A percentile compares a stretch with the other conserved stretches of the same genome.
phyloP scores from a whole-genome alignment of 169 alveolate genomes.

The Plasmodium gonderi region DNA sequence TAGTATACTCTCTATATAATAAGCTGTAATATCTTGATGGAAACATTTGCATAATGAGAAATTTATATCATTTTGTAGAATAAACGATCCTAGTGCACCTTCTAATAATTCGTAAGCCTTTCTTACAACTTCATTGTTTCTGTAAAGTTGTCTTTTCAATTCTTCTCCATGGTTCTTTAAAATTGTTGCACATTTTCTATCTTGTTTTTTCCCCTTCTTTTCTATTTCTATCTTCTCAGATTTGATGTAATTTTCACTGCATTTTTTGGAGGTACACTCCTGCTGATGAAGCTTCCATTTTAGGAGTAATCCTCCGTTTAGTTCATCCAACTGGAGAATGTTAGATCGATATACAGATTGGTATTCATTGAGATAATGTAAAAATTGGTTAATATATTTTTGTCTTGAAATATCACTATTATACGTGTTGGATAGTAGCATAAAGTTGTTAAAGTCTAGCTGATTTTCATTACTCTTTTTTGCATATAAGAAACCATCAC shows the following conservation, averaged over 20 bases:
- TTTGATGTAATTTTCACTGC: not conserved
- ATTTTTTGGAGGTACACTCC: not conserved
- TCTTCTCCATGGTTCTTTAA: not conserved
- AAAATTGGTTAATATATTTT: constrained; percentile 21
- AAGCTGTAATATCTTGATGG: constrained; percentile 27
- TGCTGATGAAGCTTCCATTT: not conserved
- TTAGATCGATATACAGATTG: not conserved
- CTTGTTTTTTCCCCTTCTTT: not conserved
- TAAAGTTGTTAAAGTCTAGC: constrained; percentile 68
- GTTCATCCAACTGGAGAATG: not conserved
- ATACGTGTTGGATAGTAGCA: constrained; percentile 56
- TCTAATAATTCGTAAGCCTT: constrained; percentile 29
- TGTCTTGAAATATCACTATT: constrained; percentile 47
- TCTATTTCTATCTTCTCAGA: not conserved
- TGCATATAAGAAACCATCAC: not conserved
- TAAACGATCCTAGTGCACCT: constrained; percentile 19
- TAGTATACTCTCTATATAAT: constrained; percentile 36
- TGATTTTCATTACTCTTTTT: constrained; percentile 22
- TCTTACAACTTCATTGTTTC: constrained; percentile 16
- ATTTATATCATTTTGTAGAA: constrained; percentile 63
- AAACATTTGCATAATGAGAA: constrained; percentile 27
- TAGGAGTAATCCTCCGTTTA: not conserved
- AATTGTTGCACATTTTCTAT: not conserved
- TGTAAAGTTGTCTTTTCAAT: constrained; percentile 29
- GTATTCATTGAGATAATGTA: constrained; percentile 22